phyloP scores from a whole-genome alignment of 2,329 filamentous ascomycete species.

The Curvularia lunata region DNA sequence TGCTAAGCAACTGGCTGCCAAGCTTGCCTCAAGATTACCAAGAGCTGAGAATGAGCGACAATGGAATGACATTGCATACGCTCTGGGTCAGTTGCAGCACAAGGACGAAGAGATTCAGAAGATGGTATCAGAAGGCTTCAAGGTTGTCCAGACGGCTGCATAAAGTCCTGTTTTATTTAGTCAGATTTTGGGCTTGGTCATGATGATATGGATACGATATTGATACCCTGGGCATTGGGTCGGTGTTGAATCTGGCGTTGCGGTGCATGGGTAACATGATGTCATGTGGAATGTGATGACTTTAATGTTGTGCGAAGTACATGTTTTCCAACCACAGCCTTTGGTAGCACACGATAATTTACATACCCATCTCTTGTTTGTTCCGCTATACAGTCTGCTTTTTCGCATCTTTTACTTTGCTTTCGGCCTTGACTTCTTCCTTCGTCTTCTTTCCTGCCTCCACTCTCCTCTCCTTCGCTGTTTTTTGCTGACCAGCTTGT shows the following conservation, averaged over 20 bases:
- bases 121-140: constrained; percentile 75
- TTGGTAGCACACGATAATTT: constrained; percentile 3
- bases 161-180: constrained; percentile 1
- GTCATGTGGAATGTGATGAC: neutral
- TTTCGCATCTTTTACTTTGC: constrained; percentile 31
- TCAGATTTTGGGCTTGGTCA: neutral
- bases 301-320: neutral
- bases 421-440: constrained; percentile 32
- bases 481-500: constrained; percentile 36
- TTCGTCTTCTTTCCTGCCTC: constrained; percentile 33
- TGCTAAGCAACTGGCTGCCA: constrained; percentile 89
- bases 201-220: constrained; percentile 5
- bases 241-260: constrained; percentile 4
- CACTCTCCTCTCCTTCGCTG: constrained; percentile 35
- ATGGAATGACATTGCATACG: constrained; percentile 97
- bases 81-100: constrained; percentile 85
- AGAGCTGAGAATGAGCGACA: constrained; percentile 92
- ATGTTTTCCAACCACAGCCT: neutral
- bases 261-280: neutral
- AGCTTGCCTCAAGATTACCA: constrained; percentile 82
- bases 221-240: constrained; percentile 7
- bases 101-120: constrained; percentile 91
- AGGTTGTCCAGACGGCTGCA: constrained; percentile 52
- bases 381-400: constrained; percentile 27
- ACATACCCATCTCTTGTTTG: constrained; percentile 1